Percentiles rank a stretch among this genome's conserved stretches.
Conservation (phyloP, 345 rosid genomes). For the Salix purpurea region DNA sequence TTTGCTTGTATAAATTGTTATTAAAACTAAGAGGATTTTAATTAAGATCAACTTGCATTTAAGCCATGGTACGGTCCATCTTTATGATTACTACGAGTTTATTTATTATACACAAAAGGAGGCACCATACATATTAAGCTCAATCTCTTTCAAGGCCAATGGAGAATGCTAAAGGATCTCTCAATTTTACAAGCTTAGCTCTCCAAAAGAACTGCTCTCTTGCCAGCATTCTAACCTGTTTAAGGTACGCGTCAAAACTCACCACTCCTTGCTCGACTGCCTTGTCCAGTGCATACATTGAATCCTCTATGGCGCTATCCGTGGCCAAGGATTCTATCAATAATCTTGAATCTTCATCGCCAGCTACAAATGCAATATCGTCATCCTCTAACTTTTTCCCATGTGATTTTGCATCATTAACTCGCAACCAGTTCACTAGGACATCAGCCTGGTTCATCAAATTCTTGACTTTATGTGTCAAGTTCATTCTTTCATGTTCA, state of each 20-base stretch:
- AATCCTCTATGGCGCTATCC: slow-evolving; percentile 56
- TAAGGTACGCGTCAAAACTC: slow-evolving; percentile 44
- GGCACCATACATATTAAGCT: neutral
- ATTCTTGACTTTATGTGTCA: slow-evolving; percentile 27
- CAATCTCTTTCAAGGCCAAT: neutral
- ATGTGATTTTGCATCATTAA: slow-evolving; percentile 16
- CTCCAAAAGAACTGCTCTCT: slow-evolving; percentile 58
- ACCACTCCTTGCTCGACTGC: slow-evolving; percentile 39
- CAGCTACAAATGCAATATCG: slow-evolving; percentile 30
- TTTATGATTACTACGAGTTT: too few species aligned
- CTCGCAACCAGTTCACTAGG: slow-evolving; percentile 42
- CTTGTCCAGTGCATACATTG: slow-evolving; percentile 45
- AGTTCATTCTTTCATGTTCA: slow-evolving; percentile 31
- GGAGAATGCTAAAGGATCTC: neutral
- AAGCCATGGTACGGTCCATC: too few species aligned
- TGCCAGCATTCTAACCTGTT: slow-evolving; percentile 53
- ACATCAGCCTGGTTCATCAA: slow-evolving; percentile 24
- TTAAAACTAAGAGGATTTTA: too few species aligned
- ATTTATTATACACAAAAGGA: too few species aligned
- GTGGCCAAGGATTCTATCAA: slow-evolving; percentile 35
- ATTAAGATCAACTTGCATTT: too few species aligned
- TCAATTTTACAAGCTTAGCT: slow-evolving; percentile 5
- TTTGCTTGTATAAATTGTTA: too few species aligned
- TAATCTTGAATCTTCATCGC: slow-evolving; percentile 26
- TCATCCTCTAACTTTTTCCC: slow-evolving; percentile 18